These are phyloP conservation scores for Neoboletus subvelutipes DNA, from an alignment of 768 basidiomycete genomes.

Conservation along the genomic window DNA sequence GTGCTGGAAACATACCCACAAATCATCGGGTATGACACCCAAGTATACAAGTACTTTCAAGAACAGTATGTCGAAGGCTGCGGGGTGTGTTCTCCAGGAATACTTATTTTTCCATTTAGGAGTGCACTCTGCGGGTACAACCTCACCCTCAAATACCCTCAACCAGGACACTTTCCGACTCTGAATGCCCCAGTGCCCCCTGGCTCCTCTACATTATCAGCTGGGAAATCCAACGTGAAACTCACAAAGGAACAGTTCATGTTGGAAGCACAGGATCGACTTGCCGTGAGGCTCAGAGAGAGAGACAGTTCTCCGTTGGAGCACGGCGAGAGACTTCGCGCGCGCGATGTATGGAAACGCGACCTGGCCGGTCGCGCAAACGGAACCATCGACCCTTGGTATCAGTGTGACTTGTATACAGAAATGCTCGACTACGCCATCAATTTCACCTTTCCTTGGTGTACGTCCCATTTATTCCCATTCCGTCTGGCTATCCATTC, in stretches of 20 bases:
- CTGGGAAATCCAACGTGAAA: neutral
- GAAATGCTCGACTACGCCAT: constrained; percentile 68
- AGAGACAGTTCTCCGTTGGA: constrained; percentile 17
- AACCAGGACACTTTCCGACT: constrained; percentile 49
- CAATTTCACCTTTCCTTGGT: constrained; percentile 67
- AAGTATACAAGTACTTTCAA: constrained; percentile 65
- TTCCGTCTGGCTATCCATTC: neutral
- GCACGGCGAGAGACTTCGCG: constrained; percentile 20
- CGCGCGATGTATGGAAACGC: constrained; percentile 39
- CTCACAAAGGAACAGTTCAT: constrained; percentile 13
- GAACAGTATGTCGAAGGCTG: constrained; percentile 49
- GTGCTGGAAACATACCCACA: constrained; percentile 51
- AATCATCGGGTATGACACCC: constrained; percentile 53
- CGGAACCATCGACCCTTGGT: constrained; percentile 59
- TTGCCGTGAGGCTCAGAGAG: constrained; percentile 14
- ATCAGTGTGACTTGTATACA: constrained; percentile 57
- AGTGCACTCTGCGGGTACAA: constrained; percentile 63
- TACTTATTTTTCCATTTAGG: constrained; percentile 34
- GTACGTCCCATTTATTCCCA: constrained; percentile 25
- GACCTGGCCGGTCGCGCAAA: constrained; percentile 50
- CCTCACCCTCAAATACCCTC: constrained; percentile 67
- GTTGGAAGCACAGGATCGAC: constrained; percentile 12
- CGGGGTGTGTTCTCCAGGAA: neutral
- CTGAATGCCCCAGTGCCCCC: neutral
- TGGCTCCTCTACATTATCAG: accelerated